These are phyloP conservation scores for Chaetomium olivaceum DNA, from an alignment of 2,329 filamentous ascomycete species.

Conservation along the genomic window DNA sequence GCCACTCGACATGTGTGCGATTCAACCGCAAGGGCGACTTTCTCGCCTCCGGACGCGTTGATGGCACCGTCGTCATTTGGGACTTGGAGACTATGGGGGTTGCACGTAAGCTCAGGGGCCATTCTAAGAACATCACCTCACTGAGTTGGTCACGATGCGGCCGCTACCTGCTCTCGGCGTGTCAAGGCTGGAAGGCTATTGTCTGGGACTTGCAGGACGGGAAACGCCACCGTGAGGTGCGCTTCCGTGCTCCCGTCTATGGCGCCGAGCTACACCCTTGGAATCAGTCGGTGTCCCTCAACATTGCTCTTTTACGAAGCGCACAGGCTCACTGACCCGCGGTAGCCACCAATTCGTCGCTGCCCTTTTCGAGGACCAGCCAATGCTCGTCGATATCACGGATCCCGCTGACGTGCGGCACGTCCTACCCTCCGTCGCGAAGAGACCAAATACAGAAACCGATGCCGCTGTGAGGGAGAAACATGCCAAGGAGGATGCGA, in stretches of 20 bases:
- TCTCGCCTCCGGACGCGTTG: conserved; percentile 87
- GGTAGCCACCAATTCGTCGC: conserved; percentile 81
- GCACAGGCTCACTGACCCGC: conserved; percentile 33
- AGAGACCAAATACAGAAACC: conserved; percentile 67
- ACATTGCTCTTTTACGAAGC: conserved; percentile 32
- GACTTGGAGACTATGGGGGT: conserved; percentile 97
- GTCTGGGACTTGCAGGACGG: conserved; percentile 83
- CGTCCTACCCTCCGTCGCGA: conserved; percentile 77
- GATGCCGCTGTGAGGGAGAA: conserved; percentile 76
- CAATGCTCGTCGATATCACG: conserved; percentile 80
- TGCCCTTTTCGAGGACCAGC: conserved; percentile 90
- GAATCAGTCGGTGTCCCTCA: conserved; percentile 70
- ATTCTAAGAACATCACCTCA: conserved; percentile 91
- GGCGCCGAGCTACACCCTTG: conserved; percentile 92
- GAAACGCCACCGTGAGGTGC: conserved; percentile 75
- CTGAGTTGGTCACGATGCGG: conserved; percentile 94
- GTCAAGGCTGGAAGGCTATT: conserved; percentile 94
- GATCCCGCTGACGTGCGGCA: conserved; percentile 70
- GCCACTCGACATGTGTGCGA: conserved; percentile 67
- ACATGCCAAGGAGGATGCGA: conserved; percentile 85
- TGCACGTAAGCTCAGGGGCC: conserved; percentile 87
- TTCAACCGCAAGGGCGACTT: conserved; percentile 96
- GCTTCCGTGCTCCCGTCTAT: conserved; percentile 91
- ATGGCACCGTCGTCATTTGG: conserved; percentile 94
- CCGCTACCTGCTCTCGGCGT: conserved; percentile 85